Evolutionary conservation across 805 yeast genomes (phyloP).

Genomic region (Candida ortonii): DNA sequence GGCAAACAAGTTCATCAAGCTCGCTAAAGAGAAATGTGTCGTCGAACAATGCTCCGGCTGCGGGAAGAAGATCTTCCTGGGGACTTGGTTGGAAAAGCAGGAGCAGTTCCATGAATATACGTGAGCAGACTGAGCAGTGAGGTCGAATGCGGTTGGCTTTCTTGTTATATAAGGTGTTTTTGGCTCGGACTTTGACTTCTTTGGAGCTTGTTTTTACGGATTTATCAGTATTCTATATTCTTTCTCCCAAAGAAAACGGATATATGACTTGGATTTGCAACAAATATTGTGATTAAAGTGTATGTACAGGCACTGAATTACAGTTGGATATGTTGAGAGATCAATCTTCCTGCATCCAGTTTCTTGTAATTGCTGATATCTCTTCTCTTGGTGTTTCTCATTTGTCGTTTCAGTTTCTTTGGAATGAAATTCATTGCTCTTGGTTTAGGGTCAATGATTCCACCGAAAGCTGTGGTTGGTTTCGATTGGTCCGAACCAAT

Average conservation of each 20-base stretch:
- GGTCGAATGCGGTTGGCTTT: no score
- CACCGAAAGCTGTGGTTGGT: conserved; percentile 73
- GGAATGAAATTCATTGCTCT: conserved; percentile 68
- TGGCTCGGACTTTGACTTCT: no score
- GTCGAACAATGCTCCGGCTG: conserved; percentile 4
- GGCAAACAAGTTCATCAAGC: conserved; percentile 12
- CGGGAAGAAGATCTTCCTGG: conserved; percentile 24
- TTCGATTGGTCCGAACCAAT: conserved; percentile 66
- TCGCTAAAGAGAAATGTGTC: conserved; percentile 12
- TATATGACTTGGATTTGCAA: no score
- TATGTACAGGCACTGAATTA: conserved; percentile 32
- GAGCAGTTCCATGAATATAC: conserved; percentile 14
- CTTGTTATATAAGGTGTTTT: no score
- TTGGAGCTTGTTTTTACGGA: not conserved
- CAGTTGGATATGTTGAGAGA: conserved; percentile 41
- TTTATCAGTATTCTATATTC: no score
- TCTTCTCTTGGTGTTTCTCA: conserved; percentile 43
- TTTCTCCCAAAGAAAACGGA: no score
- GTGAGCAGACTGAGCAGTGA: conserved; percentile 3
- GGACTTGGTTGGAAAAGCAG: conserved; percentile 26
- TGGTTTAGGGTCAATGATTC: conserved; percentile 53
- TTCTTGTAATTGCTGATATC: conserved; percentile 28
- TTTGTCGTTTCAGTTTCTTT: conserved; percentile 40
- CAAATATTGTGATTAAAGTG: no score
- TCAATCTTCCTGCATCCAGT: conserved; percentile 33